phyloP scores from a whole-genome alignment of 345 rosid species.

The Brassica napus region DNA sequence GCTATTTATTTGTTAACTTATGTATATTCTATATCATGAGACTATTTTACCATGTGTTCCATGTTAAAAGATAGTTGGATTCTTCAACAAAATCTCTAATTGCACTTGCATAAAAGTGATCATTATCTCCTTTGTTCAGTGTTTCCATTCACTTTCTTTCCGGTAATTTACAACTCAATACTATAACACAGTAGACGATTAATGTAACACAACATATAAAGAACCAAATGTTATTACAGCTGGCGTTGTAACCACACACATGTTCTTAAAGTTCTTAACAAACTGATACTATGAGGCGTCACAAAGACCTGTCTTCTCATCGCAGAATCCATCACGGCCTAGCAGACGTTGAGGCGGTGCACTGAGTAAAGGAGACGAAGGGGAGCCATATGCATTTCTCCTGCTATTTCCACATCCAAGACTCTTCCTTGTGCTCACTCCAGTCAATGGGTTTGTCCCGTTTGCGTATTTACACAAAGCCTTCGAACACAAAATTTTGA shows the following conservation, averaged over 20 bases:
- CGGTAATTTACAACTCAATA: conserved; percentile 4
- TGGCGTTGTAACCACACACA: background rate
- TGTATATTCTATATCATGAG: background rate
- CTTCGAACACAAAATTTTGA: conserved; percentile 34
- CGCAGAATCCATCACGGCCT: conserved; percentile 88
- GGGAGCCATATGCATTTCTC: conserved; percentile 79
- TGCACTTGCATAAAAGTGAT: background rate
- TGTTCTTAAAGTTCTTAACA: conserved; percentile 1
- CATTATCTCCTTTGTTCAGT: background rate
- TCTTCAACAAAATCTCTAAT: background rate
- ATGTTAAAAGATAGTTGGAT: background rate
- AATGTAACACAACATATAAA: conserved; percentile 19
- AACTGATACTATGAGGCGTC: conserved; percentile 47
- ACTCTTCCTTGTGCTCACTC: conserved; percentile 77
- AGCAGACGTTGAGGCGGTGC: conserved; percentile 82
- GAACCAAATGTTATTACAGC: background rate
- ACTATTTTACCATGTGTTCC: background rate
- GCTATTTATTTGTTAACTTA: background rate
- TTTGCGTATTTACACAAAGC: conserved; percentile 93
- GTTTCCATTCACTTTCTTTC: background rate
- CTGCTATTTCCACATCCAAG: conserved; percentile 87
- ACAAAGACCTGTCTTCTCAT: conserved; percentile 68
- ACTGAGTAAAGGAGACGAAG: conserved; percentile 84
- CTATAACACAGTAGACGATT: background rate
- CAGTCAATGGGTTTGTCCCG: conserved; percentile 81